Conservation (phyloP, 2,329 filamentous ascomycete species). For the Cytospora schulzeri region DNA sequence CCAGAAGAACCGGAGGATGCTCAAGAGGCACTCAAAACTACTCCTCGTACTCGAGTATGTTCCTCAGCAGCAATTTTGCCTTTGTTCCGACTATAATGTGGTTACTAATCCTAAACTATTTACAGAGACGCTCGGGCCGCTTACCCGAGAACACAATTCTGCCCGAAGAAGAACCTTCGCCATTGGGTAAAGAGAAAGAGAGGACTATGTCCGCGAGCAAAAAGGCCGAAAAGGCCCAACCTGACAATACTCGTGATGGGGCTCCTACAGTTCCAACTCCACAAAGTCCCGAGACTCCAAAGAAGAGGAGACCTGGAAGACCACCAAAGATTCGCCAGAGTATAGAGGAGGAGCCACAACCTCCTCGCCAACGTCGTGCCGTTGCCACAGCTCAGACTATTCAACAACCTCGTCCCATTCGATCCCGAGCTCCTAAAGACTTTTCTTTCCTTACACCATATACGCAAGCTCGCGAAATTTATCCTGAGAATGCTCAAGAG, state of each 20-base stretch:
- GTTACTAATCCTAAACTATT: conserved; percentile 3
- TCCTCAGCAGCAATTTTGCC: background rate
- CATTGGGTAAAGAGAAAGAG: conserved; percentile 12
- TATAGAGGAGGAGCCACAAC: conserved; percentile 25
- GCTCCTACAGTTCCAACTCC: background rate
- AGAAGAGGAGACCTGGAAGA: conserved; percentile 24
- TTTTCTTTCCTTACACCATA: conserved; percentile 26
- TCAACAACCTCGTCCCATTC: conserved; percentile 21
- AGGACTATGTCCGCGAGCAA: conserved; percentile 13
- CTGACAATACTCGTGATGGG: conserved; percentile 1
- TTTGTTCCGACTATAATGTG: background rate
- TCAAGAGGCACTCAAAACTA: background rate
- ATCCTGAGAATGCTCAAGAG: conserved; percentile 23
- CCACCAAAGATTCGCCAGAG: conserved; percentile 23
- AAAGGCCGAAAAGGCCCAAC: conserved; percentile 20
- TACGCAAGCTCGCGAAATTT: conserved; percentile 17
- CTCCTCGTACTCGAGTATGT: conserved; percentile 19
- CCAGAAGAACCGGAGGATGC: background rate
- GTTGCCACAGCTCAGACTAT: background rate
- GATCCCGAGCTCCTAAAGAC: conserved; percentile 16
- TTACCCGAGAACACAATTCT: conserved; percentile 15
- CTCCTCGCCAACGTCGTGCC: conserved; percentile 14
- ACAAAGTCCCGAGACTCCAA: conserved; percentile 17
- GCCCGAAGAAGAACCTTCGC: conserved; percentile 18
- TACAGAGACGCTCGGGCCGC: conserved; percentile 24